Conservation (phyloP, 768 basidiomycete species). For the Rhodotorula taiwanensis region DNA sequence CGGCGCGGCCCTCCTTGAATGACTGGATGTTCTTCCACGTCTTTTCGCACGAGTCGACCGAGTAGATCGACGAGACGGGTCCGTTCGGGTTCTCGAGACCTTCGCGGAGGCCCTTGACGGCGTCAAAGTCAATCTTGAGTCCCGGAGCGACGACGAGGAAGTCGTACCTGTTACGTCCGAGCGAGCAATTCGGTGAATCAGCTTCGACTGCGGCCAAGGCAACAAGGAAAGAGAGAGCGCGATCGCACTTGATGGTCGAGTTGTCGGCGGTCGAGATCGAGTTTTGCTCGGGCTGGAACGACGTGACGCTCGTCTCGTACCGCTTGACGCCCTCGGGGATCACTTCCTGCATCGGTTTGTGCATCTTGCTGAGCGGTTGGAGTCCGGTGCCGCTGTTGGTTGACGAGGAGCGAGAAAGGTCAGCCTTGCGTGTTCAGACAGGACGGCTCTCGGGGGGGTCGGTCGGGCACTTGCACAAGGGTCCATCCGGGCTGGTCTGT, state of each 20-base stretch:
- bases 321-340: constrained; percentile 67
- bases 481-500: constrained; percentile 77
- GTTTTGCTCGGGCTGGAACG: constrained; percentile 69
- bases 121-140: constrained; percentile 75
- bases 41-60: constrained; percentile 81
- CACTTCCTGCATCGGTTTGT: constrained; percentile 59
- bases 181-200: background rate
- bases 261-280: constrained; percentile 67
- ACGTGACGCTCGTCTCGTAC: constrained; percentile 55
- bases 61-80: constrained; percentile 87
- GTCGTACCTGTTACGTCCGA: constrained; percentile 67
- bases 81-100: constrained; percentile 71
- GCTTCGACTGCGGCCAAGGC: no score
- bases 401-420: background rate
- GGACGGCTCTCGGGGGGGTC: background rate
- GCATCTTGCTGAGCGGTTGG: constrained; percentile 56
- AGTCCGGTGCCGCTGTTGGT: constrained; percentile 72
- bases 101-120: constrained; percentile 62
- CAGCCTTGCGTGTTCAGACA: background rate
- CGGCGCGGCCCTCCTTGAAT: constrained; percentile 66
- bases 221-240: background rate
- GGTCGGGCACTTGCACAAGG: constrained; percentile 36
- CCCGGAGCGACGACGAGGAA: constrained; percentile 82
- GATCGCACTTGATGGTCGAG: constrained; percentile 46
- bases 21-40: constrained; percentile 74